Evolutionary conservation across 1,284 basidiomycete genomes (phyloP), one percentile per base, ranked within the genome.

Genomic region (Leccinum pachyderme): DNA sequence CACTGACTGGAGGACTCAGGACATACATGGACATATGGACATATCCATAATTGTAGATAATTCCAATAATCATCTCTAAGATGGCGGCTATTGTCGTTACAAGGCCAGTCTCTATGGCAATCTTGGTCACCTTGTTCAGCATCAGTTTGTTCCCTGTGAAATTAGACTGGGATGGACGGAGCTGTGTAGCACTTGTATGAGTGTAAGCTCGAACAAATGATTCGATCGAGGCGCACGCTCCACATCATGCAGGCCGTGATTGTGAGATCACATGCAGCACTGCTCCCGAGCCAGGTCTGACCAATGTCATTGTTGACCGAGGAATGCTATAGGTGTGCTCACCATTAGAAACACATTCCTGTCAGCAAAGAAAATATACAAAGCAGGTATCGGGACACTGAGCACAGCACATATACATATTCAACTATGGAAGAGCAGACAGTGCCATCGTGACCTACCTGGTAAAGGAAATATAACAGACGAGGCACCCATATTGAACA

Each of bases 281-380:
- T 60, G n/a, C 60, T 56, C 18, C 47, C 53, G 13, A 62, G 52
- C 60, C 60, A 61, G n/a, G 48, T 47, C 58, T 62, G 27, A 15
- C n/a, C 9, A 12, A 27, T 24, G 37, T 24, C 15, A 18, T 18
- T 18, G 18, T 18, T 29, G 15, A 22, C 6, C 15, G 6, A 28
- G 24, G 24, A 45, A n/a, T 29, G 8, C 7, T 8, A 15, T 4
- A 35, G 15, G 33, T 35, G 15, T 35, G 7, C 33, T 35, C 15
- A 33, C 32, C 2, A 28, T 28, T 18, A 18, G 18, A 18, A 18
- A 18, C 18, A 18, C 18, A 18, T 18, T 18, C 18, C 18, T 1
- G 18, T 18, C 18, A 18, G 18, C 18, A 18, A 18, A 18, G 18
- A 18, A 18, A 18, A 18, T 18, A n/a, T n/a, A n/a, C n/a, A n/a